These are phyloP conservation scores for Buxus sempervirens DNA, from an alignment of 164 flowering plant species.

Conservation along the genomic window DNA sequence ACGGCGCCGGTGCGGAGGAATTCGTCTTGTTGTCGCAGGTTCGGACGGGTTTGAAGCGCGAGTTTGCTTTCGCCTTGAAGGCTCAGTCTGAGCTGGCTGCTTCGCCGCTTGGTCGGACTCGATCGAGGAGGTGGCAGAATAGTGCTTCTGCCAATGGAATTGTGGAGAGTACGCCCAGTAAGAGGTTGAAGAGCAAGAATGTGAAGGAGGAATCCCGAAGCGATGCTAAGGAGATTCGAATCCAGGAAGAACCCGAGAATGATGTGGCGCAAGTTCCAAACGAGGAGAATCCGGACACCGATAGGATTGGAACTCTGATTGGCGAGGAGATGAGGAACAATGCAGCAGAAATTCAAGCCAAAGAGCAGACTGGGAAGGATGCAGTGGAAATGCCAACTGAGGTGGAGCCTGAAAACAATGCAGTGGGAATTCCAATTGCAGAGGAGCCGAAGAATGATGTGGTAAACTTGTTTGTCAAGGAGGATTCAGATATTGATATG, in stretches of 20 bases:
- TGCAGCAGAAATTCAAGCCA: conserved; percentile 23
- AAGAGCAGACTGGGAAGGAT: no score
- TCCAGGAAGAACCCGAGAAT: not conserved
- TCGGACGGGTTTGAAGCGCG: conserved; percentile 57
- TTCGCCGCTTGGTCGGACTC: conserved; percentile 42
- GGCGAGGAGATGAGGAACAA: conserved; percentile 34
- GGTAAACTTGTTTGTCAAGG: not conserved
- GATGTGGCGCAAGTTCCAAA: not conserved
- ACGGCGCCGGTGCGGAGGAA: conserved; percentile 42
- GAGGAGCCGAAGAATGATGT: not conserved
- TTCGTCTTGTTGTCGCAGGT: conserved; percentile 34
- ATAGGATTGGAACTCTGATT: conserved; percentile 9
- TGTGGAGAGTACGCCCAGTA: conserved; percentile 9
- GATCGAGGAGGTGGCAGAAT: conserved; percentile 29
- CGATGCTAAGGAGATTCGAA: not conserved
- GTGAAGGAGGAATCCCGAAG: conserved; percentile 1
- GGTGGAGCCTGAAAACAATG: not conserved
- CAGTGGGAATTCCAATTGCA: not conserved
- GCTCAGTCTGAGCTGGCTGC: conserved; percentile 41
- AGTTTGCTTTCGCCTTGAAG: conserved; percentile 55
- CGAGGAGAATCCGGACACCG: conserved; percentile 16
- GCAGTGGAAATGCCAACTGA: not conserved
- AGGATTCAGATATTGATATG: not conserved
- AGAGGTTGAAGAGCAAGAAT: conserved; percentile 22
- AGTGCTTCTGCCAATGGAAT: conserved; percentile 7